These are phyloP conservation scores for Stereocaulon alpinum DNA, from an alignment of 495 filamentous ascomycete species.

Conservation along the genomic window DNA sequence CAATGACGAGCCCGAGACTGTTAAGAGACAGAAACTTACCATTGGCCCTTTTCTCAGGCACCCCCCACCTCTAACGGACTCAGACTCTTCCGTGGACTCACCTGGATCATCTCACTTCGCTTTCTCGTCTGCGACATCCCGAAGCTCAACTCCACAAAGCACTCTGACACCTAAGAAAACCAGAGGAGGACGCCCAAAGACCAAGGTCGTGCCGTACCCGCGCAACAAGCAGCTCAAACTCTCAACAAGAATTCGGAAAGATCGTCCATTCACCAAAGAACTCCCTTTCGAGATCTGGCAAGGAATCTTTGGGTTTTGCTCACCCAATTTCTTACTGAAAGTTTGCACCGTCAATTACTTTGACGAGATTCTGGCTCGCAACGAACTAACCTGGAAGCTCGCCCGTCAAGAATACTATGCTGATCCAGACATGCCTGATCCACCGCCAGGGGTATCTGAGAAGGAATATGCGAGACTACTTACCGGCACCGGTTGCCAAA, in stretches of 20 bases:
- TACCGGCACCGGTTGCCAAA: constrained; percentile 18
- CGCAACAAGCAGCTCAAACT: constrained; percentile 10
- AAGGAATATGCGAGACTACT: constrained; percentile 20
- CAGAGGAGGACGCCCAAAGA: constrained; percentile 9
- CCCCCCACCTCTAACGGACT: neutral
- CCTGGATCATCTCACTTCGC: neutral
- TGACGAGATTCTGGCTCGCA: neutral
- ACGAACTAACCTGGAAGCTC: constrained; percentile 12
- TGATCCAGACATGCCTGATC: constrained; percentile 18
- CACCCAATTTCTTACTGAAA: constrained; percentile 13
- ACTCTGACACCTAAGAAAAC: neutral
- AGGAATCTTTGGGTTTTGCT: constrained; percentile 13
- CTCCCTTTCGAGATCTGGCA: constrained; percentile 18
- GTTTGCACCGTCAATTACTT: constrained; percentile 1
- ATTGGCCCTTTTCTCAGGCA: neutral
- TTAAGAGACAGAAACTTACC: neutral
- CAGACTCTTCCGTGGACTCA: neutral
- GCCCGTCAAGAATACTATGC: constrained; percentile 9
- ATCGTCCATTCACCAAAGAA: constrained; percentile 12
- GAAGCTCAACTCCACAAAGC: neutral
- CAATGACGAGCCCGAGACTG: neutral
- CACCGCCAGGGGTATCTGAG: constrained; percentile 17
- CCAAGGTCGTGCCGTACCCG: neutral
- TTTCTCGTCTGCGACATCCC: neutral
- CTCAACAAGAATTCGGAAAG: constrained; percentile 16